A percentile compares a stretch with the other conserved stretches of the same genome.
Conservation (phyloP, 768 basidiomycete species). For the Boletus fagicola region DNA sequence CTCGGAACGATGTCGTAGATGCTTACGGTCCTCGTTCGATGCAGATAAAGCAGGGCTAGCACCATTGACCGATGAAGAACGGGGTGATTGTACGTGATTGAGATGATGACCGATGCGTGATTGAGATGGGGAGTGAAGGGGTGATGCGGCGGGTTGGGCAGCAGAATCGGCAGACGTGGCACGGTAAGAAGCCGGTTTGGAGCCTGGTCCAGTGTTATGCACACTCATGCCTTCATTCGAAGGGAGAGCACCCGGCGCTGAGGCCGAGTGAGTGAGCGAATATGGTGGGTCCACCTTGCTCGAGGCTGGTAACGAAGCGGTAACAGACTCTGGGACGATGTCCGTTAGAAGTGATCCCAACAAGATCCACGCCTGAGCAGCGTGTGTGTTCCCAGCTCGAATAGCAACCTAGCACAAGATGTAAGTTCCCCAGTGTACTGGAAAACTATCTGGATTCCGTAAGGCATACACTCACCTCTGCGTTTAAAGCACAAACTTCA, state of each 20-base stretch:
- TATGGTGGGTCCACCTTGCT: slow-evolving; percentile 19
- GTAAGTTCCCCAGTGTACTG: neutral
- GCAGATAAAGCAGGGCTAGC: slow-evolving; percentile 24
- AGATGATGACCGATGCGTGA: slow-evolving; percentile 15
- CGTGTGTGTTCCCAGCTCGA: slow-evolving; percentile 51
- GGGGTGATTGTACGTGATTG: slow-evolving; percentile 8
- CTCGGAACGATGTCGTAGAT: slow-evolving; percentile 18
- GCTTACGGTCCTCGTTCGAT: slow-evolving; percentile 25
- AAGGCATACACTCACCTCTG: slow-evolving; percentile 41
- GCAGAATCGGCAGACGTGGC: slow-evolving; percentile 28
- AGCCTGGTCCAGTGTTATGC: slow-evolving; percentile 10
- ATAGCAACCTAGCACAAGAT: slow-evolving; percentile 48
- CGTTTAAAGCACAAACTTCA: slow-evolving; percentile 58
- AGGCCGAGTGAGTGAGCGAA: slow-evolving; percentile 38
- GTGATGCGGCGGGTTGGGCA: slow-evolving; percentile 6
- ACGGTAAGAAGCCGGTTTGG: slow-evolving; percentile 27
- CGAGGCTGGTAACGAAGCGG: slow-evolving; percentile 25
- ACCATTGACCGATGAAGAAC: slow-evolving; percentile 20
- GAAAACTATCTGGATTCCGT: neutral
- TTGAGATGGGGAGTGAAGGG: slow-evolving; percentile 26
- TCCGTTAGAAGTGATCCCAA: slow-evolving; percentile 56
- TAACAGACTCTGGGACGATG: slow-evolving; percentile 39
- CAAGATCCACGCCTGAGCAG: slow-evolving; percentile 67
- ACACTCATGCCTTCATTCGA: slow-evolving; percentile 14
- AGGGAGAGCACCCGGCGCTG: slow-evolving; percentile 43